Evolutionary conservation across 495 filamentous ascomycete species (phyloP), one percentile per base, ranked within the genome.

Genomic region (Hypomontagnella submonticulosa): DNA sequence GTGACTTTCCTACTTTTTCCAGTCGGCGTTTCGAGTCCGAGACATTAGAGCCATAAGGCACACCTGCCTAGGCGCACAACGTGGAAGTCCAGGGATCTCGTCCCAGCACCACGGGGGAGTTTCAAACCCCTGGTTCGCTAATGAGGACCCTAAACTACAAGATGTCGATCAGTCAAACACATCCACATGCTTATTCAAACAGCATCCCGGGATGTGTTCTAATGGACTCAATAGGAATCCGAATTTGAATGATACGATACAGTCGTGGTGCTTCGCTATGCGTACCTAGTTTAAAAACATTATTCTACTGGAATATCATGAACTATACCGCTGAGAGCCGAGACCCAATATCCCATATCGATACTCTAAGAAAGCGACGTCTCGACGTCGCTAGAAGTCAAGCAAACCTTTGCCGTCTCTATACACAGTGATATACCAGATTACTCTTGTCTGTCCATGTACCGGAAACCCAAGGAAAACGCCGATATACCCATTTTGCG

Each of bases 71-170:
- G n/a, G 32, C 38, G 4, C 18, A 27, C 23, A 54, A 59, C 40
- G 63, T 66, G 57, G 63, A 34, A 51, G n/a, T 30, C 57, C 57
- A 62, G 58, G 58, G 64, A 16, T 67, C 40, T 7, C 13, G 23
- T 20, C 7, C 41, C 43, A 42, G 33, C 34, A 38, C 0, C 30
- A 13, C 13, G 15, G 4, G 4, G 33, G 8, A 15, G 43, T 41
- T 42, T 11, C 12, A 2, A n/a, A 51, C 4, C 33, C 50, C 34
- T 55, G 6, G 42, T 33, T 30, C 41, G 58, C 36, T 51, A 60
- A 43, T 34, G 32, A 18, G 34, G 27, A 3, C 36, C 13, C 27
- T 33, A 41, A n/a, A 18, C 19, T 11, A 9, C 40, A 48, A 4
- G 19, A 48, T 4, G 7, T 57, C 49, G 30, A 48, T 48, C 23